Evolutionary conservation across 2,329 filamentous ascomycete species (phyloP).

Genomic region (Coniochaeta prunicola): DNA sequence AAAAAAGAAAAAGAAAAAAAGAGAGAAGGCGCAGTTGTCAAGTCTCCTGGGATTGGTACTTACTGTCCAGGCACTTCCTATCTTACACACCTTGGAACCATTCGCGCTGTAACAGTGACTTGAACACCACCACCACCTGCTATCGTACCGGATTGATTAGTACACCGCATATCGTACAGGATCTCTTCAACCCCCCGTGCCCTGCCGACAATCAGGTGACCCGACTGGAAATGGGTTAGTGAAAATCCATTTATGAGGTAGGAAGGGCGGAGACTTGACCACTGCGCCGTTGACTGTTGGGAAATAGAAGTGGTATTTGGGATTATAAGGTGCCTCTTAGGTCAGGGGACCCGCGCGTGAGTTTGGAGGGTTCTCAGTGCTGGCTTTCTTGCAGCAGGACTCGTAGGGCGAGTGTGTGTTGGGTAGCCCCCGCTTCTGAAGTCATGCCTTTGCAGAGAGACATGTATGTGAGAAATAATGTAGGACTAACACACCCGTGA

Average conservation of each 20-base stretch:
- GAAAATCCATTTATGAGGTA: not conserved
- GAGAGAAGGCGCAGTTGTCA: not conserved
- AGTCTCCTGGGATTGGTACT: not conserved
- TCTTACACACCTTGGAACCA: not conserved
- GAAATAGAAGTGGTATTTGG: not conserved
- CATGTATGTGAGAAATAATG: too few relatives aligned
- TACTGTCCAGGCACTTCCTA: not conserved
- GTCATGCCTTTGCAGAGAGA: too few relatives aligned
- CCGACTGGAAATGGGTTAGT: not conserved
- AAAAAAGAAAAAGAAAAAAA: not conserved
- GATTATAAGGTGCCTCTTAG: not conserved
- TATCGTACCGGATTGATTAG: not conserved
- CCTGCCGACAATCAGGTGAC: not conserved
- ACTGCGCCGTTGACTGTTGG: not conserved
- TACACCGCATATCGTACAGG: not conserved
- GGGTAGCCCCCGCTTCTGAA: too few relatives aligned
- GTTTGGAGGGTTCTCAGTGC: too few relatives aligned
- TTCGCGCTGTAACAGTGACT: not conserved
- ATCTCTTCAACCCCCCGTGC: not conserved
- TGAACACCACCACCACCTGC: not conserved
- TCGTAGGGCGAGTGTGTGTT: too few relatives aligned
- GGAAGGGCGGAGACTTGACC: not conserved
- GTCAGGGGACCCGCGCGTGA: not conserved
- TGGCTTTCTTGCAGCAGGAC: too few relatives aligned
- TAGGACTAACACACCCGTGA: too few relatives aligned